Base-by-base conservation (phyloP, 768 basidiomycete genomes). In the Cystofilobasidium capitatum region DNA sequence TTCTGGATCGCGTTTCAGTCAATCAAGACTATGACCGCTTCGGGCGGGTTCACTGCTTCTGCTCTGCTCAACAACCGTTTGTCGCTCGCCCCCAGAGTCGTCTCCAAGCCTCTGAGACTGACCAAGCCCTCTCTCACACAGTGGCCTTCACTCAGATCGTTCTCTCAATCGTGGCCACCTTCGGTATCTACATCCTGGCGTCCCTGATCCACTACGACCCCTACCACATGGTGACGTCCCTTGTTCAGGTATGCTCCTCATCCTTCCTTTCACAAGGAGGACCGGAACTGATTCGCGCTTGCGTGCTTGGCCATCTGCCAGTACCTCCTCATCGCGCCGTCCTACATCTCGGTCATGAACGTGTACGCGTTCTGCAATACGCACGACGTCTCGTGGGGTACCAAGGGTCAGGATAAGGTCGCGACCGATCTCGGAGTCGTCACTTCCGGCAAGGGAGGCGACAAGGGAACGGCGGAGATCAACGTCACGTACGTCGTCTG, bases 161-260 rank as follows among this genome's bases (percentile, higher is more conserved):
- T 26, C 71, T 96, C 35, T 93, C 91, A 17, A 76, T 98, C 14
- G 73, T 85, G 7, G 91, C 92, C 5, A 99, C 96, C 7, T 81
- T 90, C 29, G 94, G 94, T 39, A 77, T 98, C 74, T 99, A 98
- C 77, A 74, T 96, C 58, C 36, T 89, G 54, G 82, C 93, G 0
- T 89, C 87, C 4, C 71, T 98, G 13, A 91, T 91, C 78, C 68
- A 69, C 47, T 86, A 96, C 72, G 92, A 98, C 72, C 94, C 94
- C 2, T 96, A 92, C 91, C 96, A 99, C 76, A 89, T 99, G 91
- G 81, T 99, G 73, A 97, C 96, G 0, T 90, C 88, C 7, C 93
- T 98, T 78, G 33, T 92, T n/a, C n/a, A n/a, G n/a, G n/a, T n/a
- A n/a, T n/a, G n/a, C n/a, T n/a, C n/a, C n/a, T n/a, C n/a, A n/a